Evolutionary conservation across 495 filamentous ascomycete species (phyloP).

Genomic region (Talaromyces ruber): DNA sequence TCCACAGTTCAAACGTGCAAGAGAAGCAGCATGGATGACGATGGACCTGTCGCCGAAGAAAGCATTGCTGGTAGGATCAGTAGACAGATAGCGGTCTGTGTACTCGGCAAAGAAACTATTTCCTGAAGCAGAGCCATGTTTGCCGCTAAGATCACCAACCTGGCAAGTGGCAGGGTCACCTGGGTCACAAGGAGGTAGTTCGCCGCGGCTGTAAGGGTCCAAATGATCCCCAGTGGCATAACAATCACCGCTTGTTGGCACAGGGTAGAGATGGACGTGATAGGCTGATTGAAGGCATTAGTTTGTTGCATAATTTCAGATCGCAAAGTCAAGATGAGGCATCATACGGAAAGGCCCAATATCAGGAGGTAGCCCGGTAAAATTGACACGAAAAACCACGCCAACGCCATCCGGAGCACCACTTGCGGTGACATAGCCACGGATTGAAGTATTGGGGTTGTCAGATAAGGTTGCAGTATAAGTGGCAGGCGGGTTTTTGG

Average conservation of each 20-base stretch:
- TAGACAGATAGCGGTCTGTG: slow-evolving; percentile 60
- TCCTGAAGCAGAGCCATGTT: slow-evolving; percentile 58
- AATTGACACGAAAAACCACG: slow-evolving; percentile 48
- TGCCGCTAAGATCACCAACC: slow-evolving; percentile 77
- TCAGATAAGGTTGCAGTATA: slow-evolving; percentile 55
- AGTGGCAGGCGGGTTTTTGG: slow-evolving; percentile 48
- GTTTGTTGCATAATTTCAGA: neutral
- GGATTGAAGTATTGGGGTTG: slow-evolving; percentile 43
- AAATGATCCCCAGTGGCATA: slow-evolving; percentile 59
- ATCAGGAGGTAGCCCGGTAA: slow-evolving; percentile 57
- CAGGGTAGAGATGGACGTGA: slow-evolving; percentile 70
- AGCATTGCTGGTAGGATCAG: slow-evolving; percentile 41
- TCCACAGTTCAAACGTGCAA: slow-evolving; percentile 20
- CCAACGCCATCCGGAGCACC: slow-evolving; percentile 51
- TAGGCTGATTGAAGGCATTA: slow-evolving; percentile 46
- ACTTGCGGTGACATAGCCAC: slow-evolving; percentile 51
- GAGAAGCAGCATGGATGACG: slow-evolving; percentile 51
- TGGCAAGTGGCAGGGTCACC: slow-evolving; percentile 61
- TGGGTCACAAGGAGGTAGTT: slow-evolving; percentile 55
- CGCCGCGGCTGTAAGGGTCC: slow-evolving; percentile 57
- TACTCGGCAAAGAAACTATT: slow-evolving; percentile 42
- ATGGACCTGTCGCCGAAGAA: slow-evolving; percentile 77
- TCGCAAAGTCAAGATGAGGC: slow-evolving; percentile 16
- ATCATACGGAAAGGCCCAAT: slow-evolving; percentile 65
- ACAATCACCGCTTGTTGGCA: slow-evolving; percentile 73